phyloP scores from a whole-genome alignment of 495 filamentous ascomycete genomes.

The Astrothelium subdiscretum region DNA sequence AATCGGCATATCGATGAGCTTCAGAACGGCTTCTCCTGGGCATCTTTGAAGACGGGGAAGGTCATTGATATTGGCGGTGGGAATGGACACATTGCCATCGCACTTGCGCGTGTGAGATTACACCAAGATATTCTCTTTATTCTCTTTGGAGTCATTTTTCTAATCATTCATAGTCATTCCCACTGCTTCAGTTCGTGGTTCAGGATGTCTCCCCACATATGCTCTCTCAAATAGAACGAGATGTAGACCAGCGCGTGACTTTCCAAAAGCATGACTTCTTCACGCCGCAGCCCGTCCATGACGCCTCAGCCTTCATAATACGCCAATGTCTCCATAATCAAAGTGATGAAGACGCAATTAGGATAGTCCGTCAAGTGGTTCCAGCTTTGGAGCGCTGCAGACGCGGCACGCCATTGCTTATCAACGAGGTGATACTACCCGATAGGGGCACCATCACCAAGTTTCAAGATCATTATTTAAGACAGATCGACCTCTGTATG shows the following conservation, averaged over 20 bases:
- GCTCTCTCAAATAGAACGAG: no score
- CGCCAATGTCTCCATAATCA: conserved; percentile 27
- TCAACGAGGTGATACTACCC: conserved; percentile 27
- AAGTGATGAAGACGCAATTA: conserved; percentile 19
- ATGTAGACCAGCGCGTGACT: no score
- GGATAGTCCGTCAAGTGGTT: conserved; percentile 18
- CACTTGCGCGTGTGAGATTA: conserved; percentile 14
- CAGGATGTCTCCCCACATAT: conserved; percentile 15
- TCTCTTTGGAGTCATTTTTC: no score
- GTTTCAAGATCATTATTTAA: background rate
- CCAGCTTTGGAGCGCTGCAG: conserved; percentile 20
- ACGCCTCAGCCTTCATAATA: conserved; percentile 20
- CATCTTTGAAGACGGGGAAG: conserved; percentile 10
- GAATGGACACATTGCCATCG: conserved; percentile 14
- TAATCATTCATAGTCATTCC: no score
- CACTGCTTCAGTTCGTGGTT: conserved; percentile 20
- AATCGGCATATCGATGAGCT: conserved; percentile 10
- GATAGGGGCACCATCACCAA: background rate
- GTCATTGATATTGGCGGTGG: conserved; percentile 20
- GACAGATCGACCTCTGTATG: conserved; percentile 23
- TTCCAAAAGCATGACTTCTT: conserved; percentile 27
- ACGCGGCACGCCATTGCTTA: conserved; percentile 21
- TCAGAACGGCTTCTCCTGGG: conserved; percentile 17
- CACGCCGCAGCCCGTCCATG: conserved; percentile 17
- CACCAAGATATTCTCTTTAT: background rate